Conservation (phyloP, 768 basidiomycete genomes). For the Boletus tylopilopsis region DNA sequence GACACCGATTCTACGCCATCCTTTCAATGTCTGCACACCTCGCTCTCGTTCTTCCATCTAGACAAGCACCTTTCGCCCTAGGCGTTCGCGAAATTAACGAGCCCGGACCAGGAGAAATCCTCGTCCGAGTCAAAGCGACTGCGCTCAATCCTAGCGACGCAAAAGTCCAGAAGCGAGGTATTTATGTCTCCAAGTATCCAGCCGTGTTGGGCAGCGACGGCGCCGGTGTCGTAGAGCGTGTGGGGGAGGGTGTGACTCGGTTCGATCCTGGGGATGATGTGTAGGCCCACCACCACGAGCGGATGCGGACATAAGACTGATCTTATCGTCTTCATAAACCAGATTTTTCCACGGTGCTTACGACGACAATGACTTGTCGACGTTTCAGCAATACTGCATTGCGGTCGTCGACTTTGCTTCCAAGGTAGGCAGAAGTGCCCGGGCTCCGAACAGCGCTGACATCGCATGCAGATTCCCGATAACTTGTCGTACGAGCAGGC, state of each 20-base stretch:
- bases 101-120: conserved; percentile 46
- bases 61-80: conserved; percentile 36
- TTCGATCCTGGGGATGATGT: conserved; percentile 53
- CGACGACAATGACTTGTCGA: conserved; percentile 34
- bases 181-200: conserved; percentile 40
- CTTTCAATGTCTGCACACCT: conserved; percentile 25
- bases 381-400: conserved; percentile 46
- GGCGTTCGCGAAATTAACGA: conserved; percentile 33
- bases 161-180: conserved; percentile 42
- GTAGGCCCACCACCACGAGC: conserved; percentile 26
- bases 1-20: conserved; percentile 4
- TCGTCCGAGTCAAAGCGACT: conserved; percentile 45
- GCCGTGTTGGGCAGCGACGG: conserved; percentile 46
- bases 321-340: conserved; percentile 18
- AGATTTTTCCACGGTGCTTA: conserved; percentile 42
- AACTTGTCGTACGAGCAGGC: conserved; percentile 47
- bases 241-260: conserved; percentile 49
- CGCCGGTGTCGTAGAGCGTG: conserved; percentile 47
- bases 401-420: conserved; percentile 37
- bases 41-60: conserved; percentile 29
- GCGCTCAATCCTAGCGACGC: conserved; percentile 54
- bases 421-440: conserved; percentile 29
- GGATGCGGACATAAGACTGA: conserved; percentile 17
- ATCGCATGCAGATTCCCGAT: conserved; percentile 39
- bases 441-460: conserved; percentile 8